A percentile compares a stretch with the other conserved stretches of the same genome.
phyloP scores from a whole-genome alignment of 345 rosid species.

The Eucalyptus pauciflora region DNA sequence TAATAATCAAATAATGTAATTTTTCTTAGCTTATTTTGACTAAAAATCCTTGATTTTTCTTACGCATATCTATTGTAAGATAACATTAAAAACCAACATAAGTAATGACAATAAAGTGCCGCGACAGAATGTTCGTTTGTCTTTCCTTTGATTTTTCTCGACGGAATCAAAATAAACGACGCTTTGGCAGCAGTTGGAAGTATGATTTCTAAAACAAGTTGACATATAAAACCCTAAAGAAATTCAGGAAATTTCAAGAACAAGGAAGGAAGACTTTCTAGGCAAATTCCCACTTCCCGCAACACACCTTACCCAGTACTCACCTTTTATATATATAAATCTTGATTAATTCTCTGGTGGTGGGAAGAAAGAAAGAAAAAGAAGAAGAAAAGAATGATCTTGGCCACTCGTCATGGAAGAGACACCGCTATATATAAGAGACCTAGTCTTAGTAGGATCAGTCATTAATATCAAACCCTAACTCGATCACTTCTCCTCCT shows the following conservation, averaged over 20 bases:
- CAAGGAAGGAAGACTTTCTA: background rate
- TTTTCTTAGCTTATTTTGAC: background rate
- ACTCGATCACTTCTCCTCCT: background rate
- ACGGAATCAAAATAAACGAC: background rate
- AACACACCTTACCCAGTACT: background rate
- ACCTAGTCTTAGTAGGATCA: background rate
- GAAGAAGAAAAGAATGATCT: background rate
- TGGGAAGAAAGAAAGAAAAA: background rate
- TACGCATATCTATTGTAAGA: background rate
- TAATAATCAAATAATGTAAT: background rate
- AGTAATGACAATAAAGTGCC: fast-evolving
- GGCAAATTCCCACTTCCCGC: background rate
- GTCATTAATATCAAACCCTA: background rate
- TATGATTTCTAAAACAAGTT: background rate
- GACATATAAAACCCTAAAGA: background rate
- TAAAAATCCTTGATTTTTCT: background rate
- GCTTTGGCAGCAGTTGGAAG: background rate
- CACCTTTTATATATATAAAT: background rate
- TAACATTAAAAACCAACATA: background rate
- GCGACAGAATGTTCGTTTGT: background rate
- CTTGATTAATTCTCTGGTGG: background rate
- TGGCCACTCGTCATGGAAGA: background rate
- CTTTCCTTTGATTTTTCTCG: background rate
- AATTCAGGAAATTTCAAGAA: background rate
- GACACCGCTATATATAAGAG: background rate